Conservation (phyloP, 371 early-diverging fungal species). For the Phascolomyces articulosus region DNA sequence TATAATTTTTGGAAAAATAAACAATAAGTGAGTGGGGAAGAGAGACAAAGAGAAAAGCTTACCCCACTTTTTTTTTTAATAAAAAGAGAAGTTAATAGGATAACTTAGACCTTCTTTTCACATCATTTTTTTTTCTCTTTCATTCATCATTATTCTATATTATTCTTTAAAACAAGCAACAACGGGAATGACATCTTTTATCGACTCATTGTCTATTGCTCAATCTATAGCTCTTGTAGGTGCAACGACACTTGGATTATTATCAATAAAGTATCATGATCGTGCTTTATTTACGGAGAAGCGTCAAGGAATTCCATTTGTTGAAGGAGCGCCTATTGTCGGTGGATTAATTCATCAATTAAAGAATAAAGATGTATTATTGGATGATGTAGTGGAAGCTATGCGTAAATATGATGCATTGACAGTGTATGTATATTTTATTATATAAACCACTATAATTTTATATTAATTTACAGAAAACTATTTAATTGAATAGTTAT, state of each 20-base stretch:
- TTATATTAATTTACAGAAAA: too few species aligned
- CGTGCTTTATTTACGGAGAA: constrained; percentile 37
- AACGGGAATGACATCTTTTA: neutral
- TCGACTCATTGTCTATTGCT: neutral
- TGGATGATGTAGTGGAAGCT: constrained; percentile 16
- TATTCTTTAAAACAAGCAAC: neutral
- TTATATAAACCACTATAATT: neutral
- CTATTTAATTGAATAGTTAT: too few species aligned
- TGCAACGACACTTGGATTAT: constrained; percentile 16
- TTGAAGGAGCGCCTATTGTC: constrained; percentile 31
- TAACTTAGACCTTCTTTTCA: too few species aligned
- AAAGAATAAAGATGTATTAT: constrained; percentile 14
- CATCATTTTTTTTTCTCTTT: neutral
- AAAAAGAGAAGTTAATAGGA: too few species aligned
- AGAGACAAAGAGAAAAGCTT: too few species aligned
- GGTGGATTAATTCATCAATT: constrained; percentile 25
- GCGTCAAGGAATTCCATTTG: constrained; percentile 23
- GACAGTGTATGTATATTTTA: neutral
- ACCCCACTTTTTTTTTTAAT: too few species aligned
- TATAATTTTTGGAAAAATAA: too few species aligned
- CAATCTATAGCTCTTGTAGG: neutral
- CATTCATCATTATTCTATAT: neutral
- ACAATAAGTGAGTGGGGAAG: too few species aligned
- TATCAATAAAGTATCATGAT: constrained; percentile 37
- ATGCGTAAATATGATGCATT: constrained; percentile 12